Evolutionary conservation across 495 filamentous ascomycete species (phyloP), one percentile per base, ranked within the genome.

Genomic region (Geoglossum glabrum): DNA sequence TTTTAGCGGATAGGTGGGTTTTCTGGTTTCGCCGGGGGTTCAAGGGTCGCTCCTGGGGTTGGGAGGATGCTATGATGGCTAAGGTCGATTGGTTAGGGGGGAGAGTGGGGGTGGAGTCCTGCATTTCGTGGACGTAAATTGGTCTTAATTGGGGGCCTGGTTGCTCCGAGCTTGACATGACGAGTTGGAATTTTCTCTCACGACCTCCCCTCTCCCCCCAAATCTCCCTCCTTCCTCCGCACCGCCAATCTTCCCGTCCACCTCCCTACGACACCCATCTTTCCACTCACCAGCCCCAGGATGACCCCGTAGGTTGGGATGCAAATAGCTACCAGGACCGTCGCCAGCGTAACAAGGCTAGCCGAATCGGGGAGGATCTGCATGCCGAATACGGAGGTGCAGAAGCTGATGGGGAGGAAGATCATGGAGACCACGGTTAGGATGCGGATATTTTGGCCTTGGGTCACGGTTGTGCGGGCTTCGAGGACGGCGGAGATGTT

Each of bases 161-260:
- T n/a, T n/a, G n/a, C n/a, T n/a, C n/a, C n/a, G n/a, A n/a, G n/a
- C n/a, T n/a, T n/a, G n/a, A n/a, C n/a, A n/a, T n/a, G n/a, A n/a
- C n/a, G n/a, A n/a, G n/a, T n/a, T n/a, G n/a, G n/a, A n/a, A n/a
- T n/a, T n/a, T 34, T 34, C 5, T 34, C 31, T 34, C 31, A 34
- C 11, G 5, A 5, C 31, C 31, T 34, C 5, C 65, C 0, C 73
- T 72, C 58, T 68, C 68, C 8, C 73, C 72, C 73, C 73, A 75
- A 36, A 75, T 71, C 26, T 68, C 64, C 58, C 75, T 67, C 30
- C 68, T 67, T 17, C 70, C 31, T 34, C 66, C 21, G 56, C 64
- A 33, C 64, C 65, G 17, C 56, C 61, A 15, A 23, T 56, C 56
- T 49, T 54, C 33, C 31, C 40, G 21, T 21, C 57, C 30, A 54